These are phyloP conservation scores for Colletotrichum sansevieriae DNA, from an alignment of 2,329 filamentous ascomycete species.

Conservation along the genomic window DNA sequence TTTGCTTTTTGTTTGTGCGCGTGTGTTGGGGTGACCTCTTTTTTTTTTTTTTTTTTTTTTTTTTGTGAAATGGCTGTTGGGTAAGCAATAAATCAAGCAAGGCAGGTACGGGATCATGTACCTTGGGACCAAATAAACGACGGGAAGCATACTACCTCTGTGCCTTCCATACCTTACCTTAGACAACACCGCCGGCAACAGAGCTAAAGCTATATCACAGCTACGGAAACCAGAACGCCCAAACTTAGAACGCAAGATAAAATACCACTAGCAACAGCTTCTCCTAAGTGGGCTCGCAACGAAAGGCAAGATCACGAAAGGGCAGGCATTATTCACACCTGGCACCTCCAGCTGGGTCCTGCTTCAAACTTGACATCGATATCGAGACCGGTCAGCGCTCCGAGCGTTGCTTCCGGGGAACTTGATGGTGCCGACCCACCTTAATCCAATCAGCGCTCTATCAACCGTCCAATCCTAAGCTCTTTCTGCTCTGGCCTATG, in stretches of 20 bases:
- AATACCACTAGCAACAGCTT: too few relatives aligned
- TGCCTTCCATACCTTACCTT: slow-evolving; percentile 3
- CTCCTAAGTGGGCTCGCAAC: not conserved
- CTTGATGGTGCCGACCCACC: slow-evolving; percentile 24
- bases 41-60: not conserved
- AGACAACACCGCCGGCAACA: too few relatives aligned
- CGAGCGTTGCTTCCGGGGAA: slow-evolving; percentile 32
- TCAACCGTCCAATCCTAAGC: slow-evolving; percentile 16
- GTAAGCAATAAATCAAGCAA: not conserved
- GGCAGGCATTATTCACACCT: not conserved
- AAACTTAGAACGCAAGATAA: too few relatives aligned
- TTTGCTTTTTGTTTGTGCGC: too few relatives aligned
- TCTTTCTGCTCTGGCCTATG: slow-evolving; percentile 23
- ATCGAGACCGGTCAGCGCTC: not conserved
- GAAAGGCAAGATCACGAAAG: not conserved
- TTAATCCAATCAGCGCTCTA: slow-evolving; percentile 6
- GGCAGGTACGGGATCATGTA: slow-evolving; percentile 18
- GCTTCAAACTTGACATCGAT: not conserved
- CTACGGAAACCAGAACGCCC: not conserved
- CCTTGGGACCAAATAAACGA: slow-evolving; percentile 18
- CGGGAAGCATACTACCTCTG: slow-evolving; percentile 18
- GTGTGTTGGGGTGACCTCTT: slow-evolving; percentile 3
- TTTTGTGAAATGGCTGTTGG: slow-evolving; percentile 1
- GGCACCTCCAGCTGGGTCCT: not conserved
- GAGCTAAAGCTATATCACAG: not conserved